Percentiles rank a stretch among this genome's conserved stretches.
Evolutionary conservation across 2,329 filamentous ascomycete species (phyloP).

Genomic region (Stagonosporopsis cucurbitacearum): DNA sequence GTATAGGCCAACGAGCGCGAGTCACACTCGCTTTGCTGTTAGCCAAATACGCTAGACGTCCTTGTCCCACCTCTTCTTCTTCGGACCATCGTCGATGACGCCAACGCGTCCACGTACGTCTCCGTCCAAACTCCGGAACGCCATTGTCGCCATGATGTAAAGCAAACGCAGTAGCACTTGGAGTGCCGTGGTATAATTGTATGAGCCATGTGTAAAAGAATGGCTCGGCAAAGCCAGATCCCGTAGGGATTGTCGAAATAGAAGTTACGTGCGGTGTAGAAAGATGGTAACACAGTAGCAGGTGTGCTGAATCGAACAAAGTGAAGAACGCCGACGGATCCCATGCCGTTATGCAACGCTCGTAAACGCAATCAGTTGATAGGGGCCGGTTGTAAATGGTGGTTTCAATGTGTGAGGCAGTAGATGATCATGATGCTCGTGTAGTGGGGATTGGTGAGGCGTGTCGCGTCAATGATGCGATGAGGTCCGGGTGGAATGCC

Average conservation of each 20-base stretch:
- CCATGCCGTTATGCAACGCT: constrained; percentile 49
- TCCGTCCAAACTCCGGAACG: constrained; percentile 11
- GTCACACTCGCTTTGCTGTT: constrained; percentile 9
- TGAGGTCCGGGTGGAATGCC: constrained; percentile 37
- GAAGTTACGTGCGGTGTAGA: constrained; percentile 7
- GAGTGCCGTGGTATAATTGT: constrained; percentile 18
- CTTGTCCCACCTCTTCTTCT: not conserved
- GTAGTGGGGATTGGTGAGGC: constrained; percentile 36
- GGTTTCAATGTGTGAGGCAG: constrained; percentile 34
- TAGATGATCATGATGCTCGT: constrained; percentile 45
- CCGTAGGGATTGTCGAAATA: constrained; percentile 21
- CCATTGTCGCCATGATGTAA: constrained; percentile 17
- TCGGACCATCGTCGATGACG: not conserved
- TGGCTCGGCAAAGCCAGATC: constrained; percentile 28
- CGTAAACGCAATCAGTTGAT: constrained; percentile 35
- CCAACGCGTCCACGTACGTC: not conserved
- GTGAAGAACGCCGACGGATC: constrained; percentile 39
- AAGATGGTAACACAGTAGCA: constrained; percentile 33
- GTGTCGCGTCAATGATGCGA: constrained; percentile 43
- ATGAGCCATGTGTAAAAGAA: constrained; percentile 13
- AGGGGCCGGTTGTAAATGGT: constrained; percentile 20
- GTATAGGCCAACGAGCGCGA: constrained; percentile 12
- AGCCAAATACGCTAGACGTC: constrained; percentile 10
- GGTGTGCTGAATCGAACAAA: constrained; percentile 33
- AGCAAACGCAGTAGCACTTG: constrained; percentile 15